Evolutionary conservation across 2,329 filamentous ascomycete species (phyloP).

Genomic region (Epichloe hybrida): DNA sequence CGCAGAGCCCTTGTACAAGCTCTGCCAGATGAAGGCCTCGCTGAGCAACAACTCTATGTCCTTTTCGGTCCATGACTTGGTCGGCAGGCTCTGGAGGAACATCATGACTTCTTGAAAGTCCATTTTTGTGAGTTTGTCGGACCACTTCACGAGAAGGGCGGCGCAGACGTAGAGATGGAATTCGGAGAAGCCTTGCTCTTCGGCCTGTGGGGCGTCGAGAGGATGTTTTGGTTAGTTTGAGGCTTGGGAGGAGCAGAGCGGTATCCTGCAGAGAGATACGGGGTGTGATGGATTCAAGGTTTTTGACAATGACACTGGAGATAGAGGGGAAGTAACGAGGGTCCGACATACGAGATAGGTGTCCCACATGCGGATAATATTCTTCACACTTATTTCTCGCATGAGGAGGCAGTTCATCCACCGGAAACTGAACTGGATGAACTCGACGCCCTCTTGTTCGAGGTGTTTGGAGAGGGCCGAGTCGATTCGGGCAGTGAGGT

Average conservation of each 20-base stretch:
- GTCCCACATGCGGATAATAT: conserved; percentile 98
- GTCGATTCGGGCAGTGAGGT: conserved; percentile 86
- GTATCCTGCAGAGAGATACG: neutral
- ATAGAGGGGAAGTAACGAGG: neutral
- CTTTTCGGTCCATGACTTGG: conserved; percentile 90
- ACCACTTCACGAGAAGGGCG: conserved; percentile 97
- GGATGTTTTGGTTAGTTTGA: neutral
- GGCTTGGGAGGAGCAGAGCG: neutral
- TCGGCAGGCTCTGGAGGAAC: conserved; percentile 92
- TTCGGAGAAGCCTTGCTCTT: conserved; percentile 95
- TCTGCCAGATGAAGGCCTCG: conserved; percentile 98
- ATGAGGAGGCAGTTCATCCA: conserved; percentile 99
- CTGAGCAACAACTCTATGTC: conserved; percentile 92
- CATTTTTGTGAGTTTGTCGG: conserved; percentile 87
- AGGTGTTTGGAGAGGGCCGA: conserved; percentile 72
- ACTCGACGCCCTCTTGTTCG: conserved; percentile 83
- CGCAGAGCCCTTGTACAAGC: conserved; percentile 83
- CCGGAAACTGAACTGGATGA: conserved; percentile 97
- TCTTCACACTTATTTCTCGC: conserved; percentile 91
- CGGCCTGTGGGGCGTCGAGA: conserved; percentile 47
- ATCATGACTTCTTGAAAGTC: conserved; percentile 99
- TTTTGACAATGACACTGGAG: neutral
- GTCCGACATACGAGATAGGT: conserved; percentile 70
- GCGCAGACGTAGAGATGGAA: conserved; percentile 98
- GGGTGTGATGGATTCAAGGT: neutral